phyloP scores from a whole-genome alignment of 305 asterid species.

The Solanum hybrid region DNA sequence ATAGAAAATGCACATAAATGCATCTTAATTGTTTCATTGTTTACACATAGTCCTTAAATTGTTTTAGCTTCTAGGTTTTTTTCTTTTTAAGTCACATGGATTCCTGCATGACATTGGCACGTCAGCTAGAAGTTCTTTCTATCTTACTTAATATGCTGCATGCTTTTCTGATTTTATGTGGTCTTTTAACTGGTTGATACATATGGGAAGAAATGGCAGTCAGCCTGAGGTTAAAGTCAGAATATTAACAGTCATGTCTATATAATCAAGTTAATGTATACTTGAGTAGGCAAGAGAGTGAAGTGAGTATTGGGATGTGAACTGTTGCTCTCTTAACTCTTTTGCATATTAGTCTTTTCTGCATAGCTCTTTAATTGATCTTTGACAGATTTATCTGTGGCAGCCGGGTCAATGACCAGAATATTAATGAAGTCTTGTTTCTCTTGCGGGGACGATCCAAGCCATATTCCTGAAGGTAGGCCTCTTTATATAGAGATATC shows the following conservation, averaged over 20 bases:
- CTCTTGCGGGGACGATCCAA: constrained; percentile 89
- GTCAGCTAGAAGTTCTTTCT: not conserved
- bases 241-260: not conserved
- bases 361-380: not conserved
- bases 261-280: not conserved
- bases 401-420: constrained; percentile 56
- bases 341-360: not conserved
- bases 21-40: not conserved
- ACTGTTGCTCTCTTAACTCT: not conserved
- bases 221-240: not conserved
- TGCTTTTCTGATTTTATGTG: not conserved
- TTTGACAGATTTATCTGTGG: constrained; percentile 15
- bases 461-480: constrained; percentile 70
- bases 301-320: not conserved
- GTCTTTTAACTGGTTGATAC: not conserved
- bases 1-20: not conserved
- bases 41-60: not conserved
- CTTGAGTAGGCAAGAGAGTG: not conserved
- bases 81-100: not conserved
- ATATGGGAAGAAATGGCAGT: not conserved
- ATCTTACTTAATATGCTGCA: not conserved
- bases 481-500: not conserved
- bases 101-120: not conserved
- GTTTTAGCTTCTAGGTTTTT: not conserved
- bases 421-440: constrained; percentile 66